phyloP scores from a whole-genome alignment of 2,329 filamentous ascomycete genomes.

The Diaporthe caulivora region DNA sequence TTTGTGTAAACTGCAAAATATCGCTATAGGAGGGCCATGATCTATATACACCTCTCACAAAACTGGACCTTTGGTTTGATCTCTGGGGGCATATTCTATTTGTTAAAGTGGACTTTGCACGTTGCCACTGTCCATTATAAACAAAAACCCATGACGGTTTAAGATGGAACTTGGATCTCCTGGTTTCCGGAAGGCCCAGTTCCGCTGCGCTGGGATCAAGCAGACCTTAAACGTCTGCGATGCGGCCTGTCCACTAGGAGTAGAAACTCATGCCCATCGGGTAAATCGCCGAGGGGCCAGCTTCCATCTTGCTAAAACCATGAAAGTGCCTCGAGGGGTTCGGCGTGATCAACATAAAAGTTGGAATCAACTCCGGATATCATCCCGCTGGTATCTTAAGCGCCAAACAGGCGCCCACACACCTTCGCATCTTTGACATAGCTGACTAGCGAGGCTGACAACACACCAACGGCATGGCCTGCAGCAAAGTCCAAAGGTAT shows the following conservation, averaged over 20 bases:
- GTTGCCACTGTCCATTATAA: not conserved
- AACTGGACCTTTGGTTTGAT: not conserved
- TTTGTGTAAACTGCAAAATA: constrained; percentile 1
- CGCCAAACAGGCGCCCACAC: not conserved
- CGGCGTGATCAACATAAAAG: constrained; percentile 9
- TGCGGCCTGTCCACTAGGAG: not conserved
- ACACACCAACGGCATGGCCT: not conserved
- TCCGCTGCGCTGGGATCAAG: constrained; percentile 9
- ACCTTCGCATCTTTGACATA: constrained; percentile 6
- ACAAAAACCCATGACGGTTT: not conserved
- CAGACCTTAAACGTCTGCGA: constrained; percentile 17
- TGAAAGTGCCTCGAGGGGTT: not conserved
- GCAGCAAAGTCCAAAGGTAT: not conserved
- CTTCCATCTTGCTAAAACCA: not conserved
- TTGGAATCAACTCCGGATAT: not conserved
- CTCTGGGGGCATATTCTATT: not conserved
- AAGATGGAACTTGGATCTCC: not conserved
- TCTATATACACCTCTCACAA: not conserved
- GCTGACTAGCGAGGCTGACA: not conserved
- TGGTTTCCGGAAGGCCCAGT: not conserved
- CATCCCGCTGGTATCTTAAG: not conserved
- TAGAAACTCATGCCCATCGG: not conserved
- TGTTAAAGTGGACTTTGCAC: not conserved
- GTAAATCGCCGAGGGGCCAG: constrained; percentile 4
- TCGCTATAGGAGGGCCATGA: not conserved